Percentiles rank a stretch among this genome's conserved stretches.
phyloP scores from a whole-genome alignment of 805 yeast species.

The Brettanomyces anomalus region DNA sequence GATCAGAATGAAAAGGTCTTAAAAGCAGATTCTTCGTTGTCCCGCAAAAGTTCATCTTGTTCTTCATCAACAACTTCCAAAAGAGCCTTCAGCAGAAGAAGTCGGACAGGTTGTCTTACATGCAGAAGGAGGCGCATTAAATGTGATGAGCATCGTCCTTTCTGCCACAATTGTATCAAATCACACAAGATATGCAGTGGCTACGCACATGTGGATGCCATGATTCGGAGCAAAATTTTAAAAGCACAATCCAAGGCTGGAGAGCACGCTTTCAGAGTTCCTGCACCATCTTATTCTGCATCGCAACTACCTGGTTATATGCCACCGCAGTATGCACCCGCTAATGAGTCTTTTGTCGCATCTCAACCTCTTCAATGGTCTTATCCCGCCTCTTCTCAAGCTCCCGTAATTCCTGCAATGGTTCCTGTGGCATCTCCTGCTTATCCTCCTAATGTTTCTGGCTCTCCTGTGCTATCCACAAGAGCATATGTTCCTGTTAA shows the following conservation, averaged over 20 bases:
- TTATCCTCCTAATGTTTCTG: too few species aligned
- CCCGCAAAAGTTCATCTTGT: too few species aligned
- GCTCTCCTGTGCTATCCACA: too few species aligned
- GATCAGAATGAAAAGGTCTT: too few species aligned
- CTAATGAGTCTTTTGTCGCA: too few species aligned
- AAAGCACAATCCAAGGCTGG: not conserved
- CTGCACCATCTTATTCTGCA: not conserved
- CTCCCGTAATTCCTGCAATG: too few species aligned
- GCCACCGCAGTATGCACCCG: not conserved
- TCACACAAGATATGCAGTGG: conserved; percentile 61
- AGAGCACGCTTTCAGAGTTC: not conserved
- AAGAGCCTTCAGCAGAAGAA: conserved; percentile 46
- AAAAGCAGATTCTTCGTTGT: too few species aligned
- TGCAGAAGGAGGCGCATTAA: conserved; percentile 64
- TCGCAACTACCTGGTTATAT: not conserved
- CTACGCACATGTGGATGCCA: conserved; percentile 35
- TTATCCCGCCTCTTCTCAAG: too few species aligned
- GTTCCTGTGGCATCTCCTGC: too few species aligned
- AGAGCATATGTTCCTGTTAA: too few species aligned
- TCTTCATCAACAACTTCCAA: conserved; percentile 4
- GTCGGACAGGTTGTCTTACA: conserved; percentile 69
- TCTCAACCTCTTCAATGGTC: too few species aligned
- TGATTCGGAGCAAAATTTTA: not conserved
- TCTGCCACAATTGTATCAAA: conserved; percentile 59
- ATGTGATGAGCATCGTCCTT: conserved; percentile 68